Conservation (phyloP, 1,139 yeast genomes). For the Debaryomycetaceae sp. region DNA sequence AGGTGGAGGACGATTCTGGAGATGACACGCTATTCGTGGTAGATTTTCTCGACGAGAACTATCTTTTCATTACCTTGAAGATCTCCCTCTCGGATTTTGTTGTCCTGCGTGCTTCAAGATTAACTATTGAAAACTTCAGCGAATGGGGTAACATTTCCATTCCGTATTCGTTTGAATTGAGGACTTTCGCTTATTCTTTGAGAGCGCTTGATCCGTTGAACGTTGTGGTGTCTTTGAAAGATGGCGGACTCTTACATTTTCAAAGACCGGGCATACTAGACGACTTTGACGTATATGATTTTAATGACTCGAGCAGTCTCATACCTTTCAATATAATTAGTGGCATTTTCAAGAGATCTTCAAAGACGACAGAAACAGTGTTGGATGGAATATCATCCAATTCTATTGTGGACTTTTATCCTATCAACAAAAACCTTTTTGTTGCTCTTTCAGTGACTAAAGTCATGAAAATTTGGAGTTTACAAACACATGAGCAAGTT, state of each 20-base stretch:
- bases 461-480: slow-evolving; percentile 55
- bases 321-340: slow-evolving; percentile 36
- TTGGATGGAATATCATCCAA: slow-evolving; percentile 30
- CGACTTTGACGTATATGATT: slow-evolving; percentile 49
- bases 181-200: slow-evolving; percentile 55
- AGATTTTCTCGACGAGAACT: slow-evolving; percentile 27
- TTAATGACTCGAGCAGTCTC: slow-evolving; percentile 50
- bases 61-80: slow-evolving; percentile 31
- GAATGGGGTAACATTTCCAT: slow-evolving; percentile 64
- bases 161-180: slow-evolving; percentile 72
- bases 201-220: slow-evolving; percentile 41
- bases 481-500: slow-evolving; percentile 28
- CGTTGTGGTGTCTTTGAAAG: slow-evolving; percentile 57
- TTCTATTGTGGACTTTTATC: slow-evolving; percentile 29
- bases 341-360: slow-evolving; percentile 17
- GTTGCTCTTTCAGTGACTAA: slow-evolving; percentile 44
- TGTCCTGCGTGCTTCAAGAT: slow-evolving; percentile 11
- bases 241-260: slow-evolving; percentile 67
- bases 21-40: slow-evolving; percentile 17
- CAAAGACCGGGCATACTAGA: slow-evolving; percentile 30
- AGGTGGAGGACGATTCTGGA: not conserved
- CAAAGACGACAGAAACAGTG: slow-evolving; percentile 11
- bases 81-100: slow-evolving; percentile 31
- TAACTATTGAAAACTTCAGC: slow-evolving; percentile 26
- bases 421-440: slow-evolving; percentile 10